Evolutionary conservation across 1,139 yeast genomes (phyloP), one percentile per base, ranked within the genome.

Genomic region (Trichomonascaceae sp.): DNA sequence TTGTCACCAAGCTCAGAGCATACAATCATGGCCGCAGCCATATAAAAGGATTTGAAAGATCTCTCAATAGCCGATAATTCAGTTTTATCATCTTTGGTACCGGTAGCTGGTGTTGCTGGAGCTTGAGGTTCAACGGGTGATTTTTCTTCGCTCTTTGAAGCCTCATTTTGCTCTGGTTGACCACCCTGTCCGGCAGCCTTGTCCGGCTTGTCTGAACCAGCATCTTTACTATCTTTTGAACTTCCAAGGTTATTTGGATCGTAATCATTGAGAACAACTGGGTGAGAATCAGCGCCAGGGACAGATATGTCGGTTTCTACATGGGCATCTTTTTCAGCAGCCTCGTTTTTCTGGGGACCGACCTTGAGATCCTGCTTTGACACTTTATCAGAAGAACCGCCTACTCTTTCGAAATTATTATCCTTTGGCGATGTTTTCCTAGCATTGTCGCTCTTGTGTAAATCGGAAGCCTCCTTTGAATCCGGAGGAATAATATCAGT

Each of bases 1-100:
- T 93, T 95, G 71, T 93, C 99, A 55, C 99, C 99, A 58, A 95
- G 84, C 70, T 93, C 99, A 27, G 96, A 87, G 30, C 90, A 87
- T 45, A 88, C 74, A 66, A 93, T 93, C 99, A 93, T 93, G 54
- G 67, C 58, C 30, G 66, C 61, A 6, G 77, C 66, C 62, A 73
- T 70, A 46, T 68, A 51, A 49, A 73, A 66, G 19, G 24, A 27
- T 39, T 38, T 43, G 15, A 15, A 15, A 7, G 47, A 39, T 9
- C 39, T 32, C 20, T 41, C 22, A 39, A n/a, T 15, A 41, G 12
- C 20, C 10, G 53, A 38, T 13, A 36, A 36, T 9, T 36, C 41
- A 5, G 8, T 15, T 6, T 7, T 7, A 5, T 15, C 38, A 44
- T n/a, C 36, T 45, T 27, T 15, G 43, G 18, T 6, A 18, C 41